Base-by-base conservation (phyloP, 495 filamentous ascomycete species). In the Hapsidospora chrysogenum region DNA sequence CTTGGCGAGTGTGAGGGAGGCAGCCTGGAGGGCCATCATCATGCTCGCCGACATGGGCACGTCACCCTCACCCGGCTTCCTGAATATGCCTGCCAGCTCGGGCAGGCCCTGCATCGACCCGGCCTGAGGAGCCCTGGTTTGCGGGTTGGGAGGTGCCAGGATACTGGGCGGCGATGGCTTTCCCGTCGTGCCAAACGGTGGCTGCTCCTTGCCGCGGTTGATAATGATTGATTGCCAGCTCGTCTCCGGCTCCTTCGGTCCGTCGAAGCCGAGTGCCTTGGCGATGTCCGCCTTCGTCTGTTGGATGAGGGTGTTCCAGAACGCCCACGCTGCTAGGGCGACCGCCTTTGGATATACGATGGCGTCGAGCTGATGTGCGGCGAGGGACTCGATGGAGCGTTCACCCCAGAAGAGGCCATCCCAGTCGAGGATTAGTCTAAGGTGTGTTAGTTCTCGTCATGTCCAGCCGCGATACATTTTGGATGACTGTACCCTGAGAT, bases 321-420 rank as follows among this genome's bases (percentile, higher is more conserved):
- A 51, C 5, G 46, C 48, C 52, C 51, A 58, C 16, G 51, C 29
- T 0, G 58, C 51, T 6, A 52, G 9, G 3, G 56, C 41, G 0
- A 60, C 17, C 5, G 55, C 45, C 19, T 31, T 38, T 1, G 61
- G 61, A 43, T 49, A 58, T 2, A 64, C 40, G 5, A 50, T 39
- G 9, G 51, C 53, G 25, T 51, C 39, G 2, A 49, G 31, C 32
- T 41, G 31, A n/a, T 49, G 35, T n/a, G 45, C 58, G 1, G 41
- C 41, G 1, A 31, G 13, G 9, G 54, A 35, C 2, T 61, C 59
- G 11, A 57, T 45, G 1, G 33, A 33, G 29, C 44, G 45, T 8
- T 38, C 52, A 3, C 41, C 39, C 44, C 46, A 49, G 20, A 33
- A 39, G 14, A 61, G 29, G 8, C 37, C 44, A 3, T 59, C 43